Evolutionary conservation across 768 basidiomycete genomes (phyloP), one percentile per base, ranked within the genome.

Genomic region (Tricholomella constricta): DNA sequence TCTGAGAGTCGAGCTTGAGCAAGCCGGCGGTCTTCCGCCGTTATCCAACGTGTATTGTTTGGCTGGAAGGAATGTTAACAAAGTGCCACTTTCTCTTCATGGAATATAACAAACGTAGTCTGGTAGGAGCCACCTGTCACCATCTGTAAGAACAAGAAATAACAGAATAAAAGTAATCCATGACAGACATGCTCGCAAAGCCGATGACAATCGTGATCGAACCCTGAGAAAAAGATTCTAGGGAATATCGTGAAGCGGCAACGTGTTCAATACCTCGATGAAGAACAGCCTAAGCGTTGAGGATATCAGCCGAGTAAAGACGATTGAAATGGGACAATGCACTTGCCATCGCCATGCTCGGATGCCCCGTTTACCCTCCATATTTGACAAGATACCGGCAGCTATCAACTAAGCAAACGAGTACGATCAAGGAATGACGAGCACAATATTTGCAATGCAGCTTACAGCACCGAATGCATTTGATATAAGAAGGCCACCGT

Each of bases 331-430:
- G n/a, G 14, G 23, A 45, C n/a, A 9, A 17, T n/a, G 17, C 11
- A 51, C 72, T 54, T 55, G 83, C 84, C 83, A 90, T 73, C 84
- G 62, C 88, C 88, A 90, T 9, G 85, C 86, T 25, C 82, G 64
- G 36, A 87, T 83, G 1, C 87, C 88, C 4, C 79, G 71, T 45
- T 74, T 76, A 1, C 85, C 87, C 55, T 91, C 79, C 87, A 90
- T 86, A 37, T 75, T 77, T 1, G 75, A 70, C 14, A 92, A 74
- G 48, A 90, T 86, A 10, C 85, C 88, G n/a, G 88, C 88, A 14
- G 87, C 89, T 61, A 89, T 80, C 6, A 89, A 64, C 82, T 87
- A 54, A 17, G 36, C 46, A 23, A 31, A 54, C 34, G 51, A 22
- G 23, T 10, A 8, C 22, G 26, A 40, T 41, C 27, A 27, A 6